phyloP scores from a whole-genome alignment of 768 basidiomycete genomes.

The Stropharia rugosoannulata region DNA sequence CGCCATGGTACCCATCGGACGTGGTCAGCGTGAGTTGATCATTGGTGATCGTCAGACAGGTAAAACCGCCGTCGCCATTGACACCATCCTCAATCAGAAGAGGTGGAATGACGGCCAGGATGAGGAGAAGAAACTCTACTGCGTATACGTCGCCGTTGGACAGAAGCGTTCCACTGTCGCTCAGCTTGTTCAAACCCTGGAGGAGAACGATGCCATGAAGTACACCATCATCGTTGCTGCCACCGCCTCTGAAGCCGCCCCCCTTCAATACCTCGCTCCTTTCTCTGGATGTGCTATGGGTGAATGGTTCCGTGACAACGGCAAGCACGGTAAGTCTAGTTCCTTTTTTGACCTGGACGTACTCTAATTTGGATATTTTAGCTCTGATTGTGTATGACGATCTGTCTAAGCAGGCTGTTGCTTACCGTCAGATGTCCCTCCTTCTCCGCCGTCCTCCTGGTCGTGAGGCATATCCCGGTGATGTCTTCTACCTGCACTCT shows the following conservation, averaged over 20 bases:
- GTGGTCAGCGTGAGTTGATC: conserved; percentile 99
- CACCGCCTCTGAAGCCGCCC: conserved; percentile 98
- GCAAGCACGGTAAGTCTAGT: conserved; percentile 81
- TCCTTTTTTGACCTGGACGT: not conserved
- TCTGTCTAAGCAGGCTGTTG: conserved; percentile 99
- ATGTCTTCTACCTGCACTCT: conserved; percentile 99
- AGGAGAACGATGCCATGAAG: conserved; percentile 99
- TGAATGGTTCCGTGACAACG: conserved; percentile 99
- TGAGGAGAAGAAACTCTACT: conserved; percentile 98
- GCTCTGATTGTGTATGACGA: conserved; percentile 99
- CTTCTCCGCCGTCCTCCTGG: conserved; percentile 99
- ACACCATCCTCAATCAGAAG: conserved; percentile 99
- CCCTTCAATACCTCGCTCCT: conserved; percentile 98
- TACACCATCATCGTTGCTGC: conserved; percentile 99
- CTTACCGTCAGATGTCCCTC: conserved; percentile 99
- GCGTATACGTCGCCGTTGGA: conserved; percentile 98
- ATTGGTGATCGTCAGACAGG: conserved; percentile 99
- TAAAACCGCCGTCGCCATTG: conserved; percentile 98
- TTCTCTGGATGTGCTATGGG: conserved; percentile 99
- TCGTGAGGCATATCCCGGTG: conserved; percentile 99
- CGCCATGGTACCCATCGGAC: conserved; percentile 99
- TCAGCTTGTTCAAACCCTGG: conserved; percentile 98
- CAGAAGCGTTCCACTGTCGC: conserved; percentile 99
- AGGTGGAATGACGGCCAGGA: conserved; percentile 98
- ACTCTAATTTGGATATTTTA: conserved; percentile 25